These are phyloP conservation scores for Macadamia tetraphylla DNA, from an alignment of 164 flowering plant species.

Conservation along the genomic window DNA sequence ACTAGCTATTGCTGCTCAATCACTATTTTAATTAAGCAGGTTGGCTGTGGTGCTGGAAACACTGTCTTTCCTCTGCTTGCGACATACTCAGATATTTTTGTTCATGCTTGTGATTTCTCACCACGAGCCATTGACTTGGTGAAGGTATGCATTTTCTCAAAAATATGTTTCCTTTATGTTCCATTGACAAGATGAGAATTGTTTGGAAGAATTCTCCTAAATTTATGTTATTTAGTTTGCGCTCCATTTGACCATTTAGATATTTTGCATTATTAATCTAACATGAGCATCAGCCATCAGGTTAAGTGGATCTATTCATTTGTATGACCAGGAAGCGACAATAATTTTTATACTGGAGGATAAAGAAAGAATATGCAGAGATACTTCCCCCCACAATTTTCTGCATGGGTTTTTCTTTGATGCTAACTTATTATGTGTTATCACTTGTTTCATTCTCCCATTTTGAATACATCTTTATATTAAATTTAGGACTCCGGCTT, in stretches of 20 bases:
- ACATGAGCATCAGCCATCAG: too few relatives aligned
- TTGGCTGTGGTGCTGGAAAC: conserved; percentile 99
- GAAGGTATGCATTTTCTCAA: conserved; percentile 46
- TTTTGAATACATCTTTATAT: too few relatives aligned
- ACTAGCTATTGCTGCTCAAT: not conserved
- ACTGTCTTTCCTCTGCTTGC: conserved; percentile 81
- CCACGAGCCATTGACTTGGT: conserved; percentile 84
- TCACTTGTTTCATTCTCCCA: too few relatives aligned
- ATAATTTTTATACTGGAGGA: too few relatives aligned
- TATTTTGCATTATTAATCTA: too few relatives aligned
- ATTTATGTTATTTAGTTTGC: not conserved
- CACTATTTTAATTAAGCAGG: conserved; percentile 32
- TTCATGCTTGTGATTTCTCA: conserved; percentile 95
- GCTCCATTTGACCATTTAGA: not conserved
- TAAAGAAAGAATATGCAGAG: too few relatives aligned
- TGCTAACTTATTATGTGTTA: too few relatives aligned
- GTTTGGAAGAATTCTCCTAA: not conserved
- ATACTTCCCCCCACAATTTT: too few relatives aligned
- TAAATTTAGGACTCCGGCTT: too few relatives aligned
- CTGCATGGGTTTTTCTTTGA: too few relatives aligned
- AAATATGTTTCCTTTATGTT: not conserved
- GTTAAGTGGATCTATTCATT: too few relatives aligned
- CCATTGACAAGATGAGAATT: not conserved
- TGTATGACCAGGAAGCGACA: too few relatives aligned
- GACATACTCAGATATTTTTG: conserved; percentile 63